These are phyloP conservation scores for Macrolepiota dolichaula DNA, from an alignment of 768 basidiomycete genomes.

Conservation along the genomic window DNA sequence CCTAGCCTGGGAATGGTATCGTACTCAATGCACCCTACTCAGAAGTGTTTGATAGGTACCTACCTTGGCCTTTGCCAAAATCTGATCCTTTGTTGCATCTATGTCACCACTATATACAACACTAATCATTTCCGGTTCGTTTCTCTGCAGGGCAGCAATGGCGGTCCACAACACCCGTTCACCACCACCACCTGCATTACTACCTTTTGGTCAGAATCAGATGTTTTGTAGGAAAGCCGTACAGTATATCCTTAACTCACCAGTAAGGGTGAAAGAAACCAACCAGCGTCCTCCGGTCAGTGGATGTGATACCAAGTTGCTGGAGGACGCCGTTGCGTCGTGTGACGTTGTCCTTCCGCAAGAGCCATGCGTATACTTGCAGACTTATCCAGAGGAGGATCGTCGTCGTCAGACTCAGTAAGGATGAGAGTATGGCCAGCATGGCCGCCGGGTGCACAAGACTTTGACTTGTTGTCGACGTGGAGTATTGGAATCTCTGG, in stretches of 20 bases:
- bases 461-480: neutral
- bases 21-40: neutral
- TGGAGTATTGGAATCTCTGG: no score
- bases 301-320: conserved; percentile 22
- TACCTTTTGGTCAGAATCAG: conserved; percentile 39
- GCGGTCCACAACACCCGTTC: conserved; percentile 96
- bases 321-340: conserved; percentile 18
- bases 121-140: conserved; percentile 59
- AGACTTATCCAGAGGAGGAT: conserved; percentile 10
- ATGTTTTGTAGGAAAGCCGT: conserved; percentile 7
- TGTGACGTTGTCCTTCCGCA: conserved; percentile 17
- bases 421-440: neutral
- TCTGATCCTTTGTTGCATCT: conserved; percentile 75
- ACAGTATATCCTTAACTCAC: conserved; percentile 38
- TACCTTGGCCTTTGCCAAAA: conserved; percentile 81
- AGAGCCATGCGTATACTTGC: conserved; percentile 17
- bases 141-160: conserved; percentile 69
- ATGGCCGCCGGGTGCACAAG: neutral
- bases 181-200: conserved; percentile 96
- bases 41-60: conserved; percentile 13
- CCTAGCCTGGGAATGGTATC: conserved; percentile 46
- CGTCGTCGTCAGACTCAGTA: neutral
- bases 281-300: conserved; percentile 38
- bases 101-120: conserved; percentile 90
- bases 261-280: conserved; percentile 98